These are phyloP conservation scores for Tetrastigma voinierianum DNA, from an alignment of 164 flowering plant genomes.

Conservation along the genomic window DNA sequence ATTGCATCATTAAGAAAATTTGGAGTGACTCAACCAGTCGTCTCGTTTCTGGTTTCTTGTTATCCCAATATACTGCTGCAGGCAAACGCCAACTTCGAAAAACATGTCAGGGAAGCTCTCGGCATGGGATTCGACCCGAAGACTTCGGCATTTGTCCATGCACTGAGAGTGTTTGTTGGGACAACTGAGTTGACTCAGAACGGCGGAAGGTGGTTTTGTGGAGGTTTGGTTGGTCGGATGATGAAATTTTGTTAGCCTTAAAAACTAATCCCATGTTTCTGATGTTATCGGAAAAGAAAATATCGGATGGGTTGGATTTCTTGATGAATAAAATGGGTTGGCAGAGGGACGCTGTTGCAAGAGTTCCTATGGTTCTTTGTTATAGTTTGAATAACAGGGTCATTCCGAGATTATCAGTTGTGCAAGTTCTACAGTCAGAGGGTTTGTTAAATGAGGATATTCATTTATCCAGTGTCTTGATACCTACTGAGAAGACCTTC, in stretches of 20 bases:
- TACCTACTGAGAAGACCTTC: conserved; percentile 3
- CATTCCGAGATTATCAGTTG: conserved; percentile 19
- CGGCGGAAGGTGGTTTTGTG: neutral
- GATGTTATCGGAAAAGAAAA: neutral
- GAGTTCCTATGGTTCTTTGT: conserved; percentile 4
- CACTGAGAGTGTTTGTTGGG: neutral
- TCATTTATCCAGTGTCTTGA: too few relatives aligned
- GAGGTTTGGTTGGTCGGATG: conserved; percentile 4
- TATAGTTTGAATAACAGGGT: conserved; percentile 28
- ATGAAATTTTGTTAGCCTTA: neutral
- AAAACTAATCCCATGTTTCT: neutral
- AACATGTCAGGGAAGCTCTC: neutral
- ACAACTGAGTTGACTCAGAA: neutral
- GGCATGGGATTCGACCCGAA: conserved; percentile 1
- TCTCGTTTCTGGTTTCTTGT: neutral
- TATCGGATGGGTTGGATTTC: conserved; percentile 11
- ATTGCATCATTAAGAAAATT: conserved; percentile 8
- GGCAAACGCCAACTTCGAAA: neutral
- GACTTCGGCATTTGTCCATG: neutral
- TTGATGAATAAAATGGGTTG: too few relatives aligned
- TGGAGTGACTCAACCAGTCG: neutral
- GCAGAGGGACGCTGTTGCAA: neutral
- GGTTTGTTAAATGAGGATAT: conserved; percentile 2
- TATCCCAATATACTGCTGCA: neutral
- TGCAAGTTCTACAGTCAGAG: conserved; percentile 8